Evolutionary conservation across 768 basidiomycete genomes (phyloP), one percentile per base, ranked within the genome.

Genomic region (Dendrothele bispora): DNA sequence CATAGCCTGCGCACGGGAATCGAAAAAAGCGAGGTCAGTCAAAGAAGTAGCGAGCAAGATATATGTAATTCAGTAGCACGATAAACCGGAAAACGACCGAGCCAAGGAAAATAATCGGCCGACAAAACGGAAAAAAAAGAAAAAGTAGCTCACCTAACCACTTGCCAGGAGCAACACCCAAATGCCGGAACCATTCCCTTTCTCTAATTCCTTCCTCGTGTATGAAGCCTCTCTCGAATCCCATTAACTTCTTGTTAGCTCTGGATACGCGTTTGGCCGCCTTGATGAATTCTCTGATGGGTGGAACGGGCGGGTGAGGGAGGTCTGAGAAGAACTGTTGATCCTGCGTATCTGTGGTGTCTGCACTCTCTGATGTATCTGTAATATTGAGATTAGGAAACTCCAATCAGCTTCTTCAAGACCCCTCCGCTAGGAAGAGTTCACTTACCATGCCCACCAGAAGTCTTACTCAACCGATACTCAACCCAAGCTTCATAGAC

Each of bases 151-250:
- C 21, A 48, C 47, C 47, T 12, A 50, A 17, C 43, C 42, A 50
- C 43, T 27, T 35, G 28, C 49, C 49, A 14, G 49, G 49, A 8
- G 49, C 49, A 4, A 50, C 49, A 5, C 43, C 49, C 24, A 50
- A 38, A 36, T 50, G 46, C 17, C 29, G 24, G n/a, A 39, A 95
- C 92, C 92, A 95, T 61, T 90, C 86, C 26, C 88, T 75, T 45
- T 84, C 82, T 55, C 83, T 83, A 53, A 93, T 82, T 0, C 92
- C 93, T 14, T 71, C 82, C 57, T 85, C 71, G 5, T 81, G 82
- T 50, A 94, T 86, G 62, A 95, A 90, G 1, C 91, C 90, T 40
- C 78, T 79, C 62, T 92, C 90, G 54, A 91, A 91, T 6, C 70
- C 65, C 10, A 73, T 65, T n/a, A 91, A 68, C 62, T 84, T 88